These are phyloP conservation scores for Grosmannia clavigera DNA, from an alignment of 2,329 filamentous ascomycete genomes.

Conservation along the genomic window DNA sequence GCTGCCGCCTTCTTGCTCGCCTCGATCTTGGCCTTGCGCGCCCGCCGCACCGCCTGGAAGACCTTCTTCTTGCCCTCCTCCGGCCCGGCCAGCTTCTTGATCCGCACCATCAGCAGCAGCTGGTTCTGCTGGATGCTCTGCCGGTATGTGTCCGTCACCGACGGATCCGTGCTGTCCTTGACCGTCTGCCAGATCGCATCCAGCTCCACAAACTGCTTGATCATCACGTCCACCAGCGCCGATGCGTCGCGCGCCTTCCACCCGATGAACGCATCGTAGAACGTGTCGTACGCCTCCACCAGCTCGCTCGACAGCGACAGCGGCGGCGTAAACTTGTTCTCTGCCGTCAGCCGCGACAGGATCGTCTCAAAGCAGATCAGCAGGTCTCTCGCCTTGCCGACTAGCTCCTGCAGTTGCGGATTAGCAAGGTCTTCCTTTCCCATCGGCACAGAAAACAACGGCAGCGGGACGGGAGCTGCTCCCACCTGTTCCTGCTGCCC, in stretches of 20 bases:
- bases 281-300: conserved; percentile 58
- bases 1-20: conserved; percentile 48
- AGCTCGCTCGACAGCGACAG: conserved; percentile 49
- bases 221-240: conserved; percentile 69
- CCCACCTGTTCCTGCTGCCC: not conserved
- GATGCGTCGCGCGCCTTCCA: conserved; percentile 76
- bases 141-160: conserved; percentile 63
- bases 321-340: conserved; percentile 56
- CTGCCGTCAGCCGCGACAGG: conserved; percentile 49
- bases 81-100: conserved; percentile 63
- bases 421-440: conserved; percentile 43
- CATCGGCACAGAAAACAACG: conserved; percentile 22
- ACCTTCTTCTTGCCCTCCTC: conserved; percentile 62
- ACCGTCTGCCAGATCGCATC: conserved; percentile 76
- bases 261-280: conserved; percentile 66
- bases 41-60: conserved; percentile 60
- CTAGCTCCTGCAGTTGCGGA: conserved; percentile 56
- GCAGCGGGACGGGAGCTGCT: conserved; percentile 14
- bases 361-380: conserved; percentile 68
- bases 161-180: conserved; percentile 62
- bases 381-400: conserved; percentile 65
- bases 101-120: conserved; percentile 63
- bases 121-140: conserved; percentile 74
- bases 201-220: conserved; percentile 74
- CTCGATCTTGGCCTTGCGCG: conserved; percentile 43